These are phyloP conservation scores for Venturia asperata DNA, from an alignment of 2,329 filamentous ascomycete genomes.

Conservation along the genomic window DNA sequence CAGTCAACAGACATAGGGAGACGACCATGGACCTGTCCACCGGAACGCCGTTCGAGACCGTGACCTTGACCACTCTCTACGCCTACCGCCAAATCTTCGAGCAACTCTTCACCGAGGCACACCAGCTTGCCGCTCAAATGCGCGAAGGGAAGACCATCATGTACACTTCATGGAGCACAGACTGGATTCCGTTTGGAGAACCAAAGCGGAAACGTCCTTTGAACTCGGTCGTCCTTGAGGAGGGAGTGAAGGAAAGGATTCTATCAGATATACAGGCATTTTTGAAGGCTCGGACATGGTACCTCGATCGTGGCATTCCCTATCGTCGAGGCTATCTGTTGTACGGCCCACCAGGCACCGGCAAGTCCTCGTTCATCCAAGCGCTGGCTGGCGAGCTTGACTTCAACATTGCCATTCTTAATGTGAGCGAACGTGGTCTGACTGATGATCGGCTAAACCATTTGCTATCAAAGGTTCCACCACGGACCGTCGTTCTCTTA, in stretches of 20 bases:
- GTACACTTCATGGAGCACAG: constrained; percentile 74
- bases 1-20: constrained; percentile 80
- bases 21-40: constrained; percentile 72
- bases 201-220: constrained; percentile 80
- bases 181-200: constrained; percentile 79
- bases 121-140: constrained; percentile 67
- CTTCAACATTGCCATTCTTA: constrained; percentile 87
- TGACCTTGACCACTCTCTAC: constrained; percentile 88
- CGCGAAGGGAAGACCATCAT: constrained; percentile 91
- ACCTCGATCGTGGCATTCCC: constrained; percentile 87
- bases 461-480: constrained; percentile 76
- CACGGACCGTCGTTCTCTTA: constrained; percentile 71
- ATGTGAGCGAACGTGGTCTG: constrained; percentile 80
- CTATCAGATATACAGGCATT: constrained; percentile 79
- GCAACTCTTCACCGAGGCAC: constrained; percentile 80
- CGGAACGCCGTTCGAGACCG: constrained; percentile 87
- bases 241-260: constrained; percentile 74
- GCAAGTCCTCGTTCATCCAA: constrained; percentile 94
- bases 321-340: constrained; percentile 85
- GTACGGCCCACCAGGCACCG: constrained; percentile 82
- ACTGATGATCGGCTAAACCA: constrained; percentile 85
- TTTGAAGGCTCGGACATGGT: constrained; percentile 72
- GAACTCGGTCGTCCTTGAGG: constrained; percentile 77
- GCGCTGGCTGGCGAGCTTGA: constrained; percentile 87
- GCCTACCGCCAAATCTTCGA: constrained; percentile 84